Evolutionary conservation across 2,329 filamentous ascomycete genomes (phyloP).

Genomic region (Penicillium italicum): DNA sequence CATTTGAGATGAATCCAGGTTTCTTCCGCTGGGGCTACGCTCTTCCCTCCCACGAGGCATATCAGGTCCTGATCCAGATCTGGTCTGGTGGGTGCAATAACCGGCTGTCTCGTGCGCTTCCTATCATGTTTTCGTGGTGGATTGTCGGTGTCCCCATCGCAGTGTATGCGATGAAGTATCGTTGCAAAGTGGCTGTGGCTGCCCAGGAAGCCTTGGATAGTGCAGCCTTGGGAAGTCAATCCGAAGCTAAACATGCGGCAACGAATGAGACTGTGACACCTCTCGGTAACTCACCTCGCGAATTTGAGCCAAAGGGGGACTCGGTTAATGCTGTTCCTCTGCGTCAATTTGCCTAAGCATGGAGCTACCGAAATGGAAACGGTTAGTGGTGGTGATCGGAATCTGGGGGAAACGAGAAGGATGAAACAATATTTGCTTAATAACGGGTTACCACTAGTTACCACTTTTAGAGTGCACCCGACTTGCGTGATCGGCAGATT

Average conservation of each 20-base stretch:
- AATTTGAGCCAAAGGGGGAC: neutral
- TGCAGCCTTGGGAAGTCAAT: neutral
- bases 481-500: neutral
- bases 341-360: neutral
- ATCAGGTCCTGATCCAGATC: conserved; percentile 40
- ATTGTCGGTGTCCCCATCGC: conserved; percentile 7
- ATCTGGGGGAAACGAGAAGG: neutral
- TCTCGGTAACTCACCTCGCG: neutral
- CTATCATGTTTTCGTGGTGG: conserved; percentile 43
- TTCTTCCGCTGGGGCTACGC: conserved; percentile 43
- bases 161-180: conserved; percentile 1
- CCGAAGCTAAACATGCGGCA: neutral
- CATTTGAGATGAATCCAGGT: conserved; percentile 36
- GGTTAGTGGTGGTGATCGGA: no score
- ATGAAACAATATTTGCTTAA: neutral
- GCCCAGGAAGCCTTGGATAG: neutral
- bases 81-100: conserved; percentile 42
- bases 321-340: neutral
- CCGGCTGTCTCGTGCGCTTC: conserved; percentile 37
- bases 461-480: no score
- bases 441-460: neutral
- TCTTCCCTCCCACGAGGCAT: conserved; percentile 40
- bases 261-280: neutral
- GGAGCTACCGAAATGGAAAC: no score
- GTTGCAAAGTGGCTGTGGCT: neutral